Evolutionary conservation across 352 stramenopile genomes (phyloP), one percentile per base, ranked within the genome.

Genomic region (Hyphochytrium catenoides): DNA sequence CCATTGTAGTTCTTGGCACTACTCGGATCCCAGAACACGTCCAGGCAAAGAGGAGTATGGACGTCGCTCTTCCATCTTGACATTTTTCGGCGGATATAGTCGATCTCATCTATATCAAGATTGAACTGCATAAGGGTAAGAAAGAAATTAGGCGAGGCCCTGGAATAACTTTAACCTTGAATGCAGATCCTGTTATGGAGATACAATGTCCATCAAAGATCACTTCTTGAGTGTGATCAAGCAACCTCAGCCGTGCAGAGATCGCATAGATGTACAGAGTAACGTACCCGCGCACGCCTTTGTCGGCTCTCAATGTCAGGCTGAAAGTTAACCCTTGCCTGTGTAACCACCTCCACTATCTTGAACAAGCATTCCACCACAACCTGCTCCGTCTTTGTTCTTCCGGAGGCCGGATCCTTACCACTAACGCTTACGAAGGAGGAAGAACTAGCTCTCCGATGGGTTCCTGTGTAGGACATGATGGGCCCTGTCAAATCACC

Each of bases 301-400:
- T 47, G 53, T 14, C 50, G 53, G 8, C 51, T 23, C 14, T 62
- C 57, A 0, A 59, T 39, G 20, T 74, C 59, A 14, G 56, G 39
- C 36, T 65, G 54, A 21, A 78, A 54, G 36, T 71, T 61, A 16
- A 78, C 64, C 40, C 69, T 64, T 40, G 62, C 76, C 49, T 78
- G 66, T 17, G 81, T 43, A 24, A 84, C 64, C 26, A 84, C 57
- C 41, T 84, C 69, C 1, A 69, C 59, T 2, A 58, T 57, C 44
- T 84, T 84, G 49, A 73, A 76, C 2, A 79, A 47, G 36, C 75
- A 75, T 34, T 84, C 69, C 5, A 81, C 50, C 43, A 84, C 65
- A 24, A 81, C 66, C 34, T 78, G 66, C 41, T 84, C 69, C 1
- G 66, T 79, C 36, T 81, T 79, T 29, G 60, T 41, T 8, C 66